A percentile compares a stretch with the other conserved stretches of the same genome.
These are phyloP conservation scores for Colletotrichum sp. DNA, from an alignment of 2,329 filamentous ascomycete genomes.

Conservation along the genomic window DNA sequence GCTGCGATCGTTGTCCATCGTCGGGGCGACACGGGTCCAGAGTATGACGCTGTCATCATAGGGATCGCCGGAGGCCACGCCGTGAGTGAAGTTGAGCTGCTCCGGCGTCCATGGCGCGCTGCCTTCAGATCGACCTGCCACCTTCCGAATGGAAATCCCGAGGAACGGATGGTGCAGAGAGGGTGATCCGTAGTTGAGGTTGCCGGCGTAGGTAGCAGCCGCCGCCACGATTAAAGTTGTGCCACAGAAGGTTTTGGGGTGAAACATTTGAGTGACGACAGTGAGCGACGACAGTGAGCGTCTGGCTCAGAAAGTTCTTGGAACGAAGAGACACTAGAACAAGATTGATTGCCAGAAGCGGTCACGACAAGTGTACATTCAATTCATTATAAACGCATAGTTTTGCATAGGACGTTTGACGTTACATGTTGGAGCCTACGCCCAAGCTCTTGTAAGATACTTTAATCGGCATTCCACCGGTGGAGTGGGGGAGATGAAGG, in stretches of 20 bases:
- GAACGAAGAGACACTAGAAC: not conserved
- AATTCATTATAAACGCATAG: not conserved
- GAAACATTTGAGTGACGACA: not conserved
- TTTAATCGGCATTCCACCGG: not conserved
- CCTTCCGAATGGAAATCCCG: slow-evolving; percentile 67
- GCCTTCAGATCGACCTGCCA: slow-evolving; percentile 57
- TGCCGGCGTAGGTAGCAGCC: slow-evolving; percentile 33
- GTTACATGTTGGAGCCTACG: not conserved
- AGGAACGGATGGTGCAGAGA: slow-evolving; percentile 67
- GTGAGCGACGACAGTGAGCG: not conserved
- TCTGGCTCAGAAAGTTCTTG: not conserved
- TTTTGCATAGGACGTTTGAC: not conserved
- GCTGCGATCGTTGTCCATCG: slow-evolving; percentile 47
- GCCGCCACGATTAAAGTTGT: not conserved
- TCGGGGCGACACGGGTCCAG: slow-evolving; percentile 53
- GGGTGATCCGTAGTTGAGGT: slow-evolving; percentile 71
- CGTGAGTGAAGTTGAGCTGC: slow-evolving; percentile 67
- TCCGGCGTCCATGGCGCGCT: slow-evolving; percentile 45
- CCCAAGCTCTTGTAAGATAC: not conserved
- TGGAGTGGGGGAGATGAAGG: not conserved
- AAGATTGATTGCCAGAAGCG: not conserved
- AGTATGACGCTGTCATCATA: slow-evolving; percentile 61
- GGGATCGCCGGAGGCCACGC: slow-evolving; percentile 55
- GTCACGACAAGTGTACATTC: not conserved
- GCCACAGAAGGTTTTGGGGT: not conserved